phyloP scores from a whole-genome alignment of 2,329 filamentous ascomycete species.

The Tympanopsis confertula region DNA sequence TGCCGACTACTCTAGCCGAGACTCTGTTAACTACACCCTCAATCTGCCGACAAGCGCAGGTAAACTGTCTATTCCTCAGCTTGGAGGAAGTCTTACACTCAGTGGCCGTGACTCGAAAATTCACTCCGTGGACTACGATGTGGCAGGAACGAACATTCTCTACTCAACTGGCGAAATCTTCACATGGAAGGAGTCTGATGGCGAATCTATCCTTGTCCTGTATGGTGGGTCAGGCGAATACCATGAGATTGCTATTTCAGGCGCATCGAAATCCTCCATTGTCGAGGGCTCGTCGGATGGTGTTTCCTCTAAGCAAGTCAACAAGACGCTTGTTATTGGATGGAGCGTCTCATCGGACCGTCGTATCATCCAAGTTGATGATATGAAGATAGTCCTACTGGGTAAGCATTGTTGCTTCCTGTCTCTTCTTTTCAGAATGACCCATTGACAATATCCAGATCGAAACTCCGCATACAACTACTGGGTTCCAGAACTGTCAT shows the following conservation, averaged over 20 bases:
- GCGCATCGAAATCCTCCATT: constrained; percentile 17
- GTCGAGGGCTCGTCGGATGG: constrained; percentile 22
- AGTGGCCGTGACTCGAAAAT: constrained; percentile 56
- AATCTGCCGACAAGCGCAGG: constrained; percentile 11
- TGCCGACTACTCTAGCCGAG: constrained; percentile 4
- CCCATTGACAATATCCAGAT: constrained; percentile 25
- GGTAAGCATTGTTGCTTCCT: constrained; percentile 19
- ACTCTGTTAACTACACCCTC: constrained; percentile 11
- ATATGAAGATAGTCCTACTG: constrained; percentile 35
- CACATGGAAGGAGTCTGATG: constrained; percentile 53
- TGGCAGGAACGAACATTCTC: constrained; percentile 45
- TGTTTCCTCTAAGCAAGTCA: constrained; percentile 14
- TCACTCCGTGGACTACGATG: constrained; percentile 53
- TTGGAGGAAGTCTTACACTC: constrained; percentile 42
- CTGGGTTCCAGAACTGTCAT: constrained; percentile 48
- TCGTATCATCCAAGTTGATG: constrained; percentile 7
- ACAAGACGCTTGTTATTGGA: constrained; percentile 8
- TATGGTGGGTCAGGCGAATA: constrained; percentile 51
- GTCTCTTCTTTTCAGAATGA: neutral
- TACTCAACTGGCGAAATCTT: constrained; percentile 63
- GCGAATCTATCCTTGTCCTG: constrained; percentile 47
- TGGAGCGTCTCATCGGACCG: constrained; percentile 7
- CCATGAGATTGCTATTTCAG: constrained; percentile 46
- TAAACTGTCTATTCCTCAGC: constrained; percentile 44
- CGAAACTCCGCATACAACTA: constrained; percentile 58